Conservation (phyloP, 2,329 filamentous ascomycete species). For the Penicillium corylophilum region DNA sequence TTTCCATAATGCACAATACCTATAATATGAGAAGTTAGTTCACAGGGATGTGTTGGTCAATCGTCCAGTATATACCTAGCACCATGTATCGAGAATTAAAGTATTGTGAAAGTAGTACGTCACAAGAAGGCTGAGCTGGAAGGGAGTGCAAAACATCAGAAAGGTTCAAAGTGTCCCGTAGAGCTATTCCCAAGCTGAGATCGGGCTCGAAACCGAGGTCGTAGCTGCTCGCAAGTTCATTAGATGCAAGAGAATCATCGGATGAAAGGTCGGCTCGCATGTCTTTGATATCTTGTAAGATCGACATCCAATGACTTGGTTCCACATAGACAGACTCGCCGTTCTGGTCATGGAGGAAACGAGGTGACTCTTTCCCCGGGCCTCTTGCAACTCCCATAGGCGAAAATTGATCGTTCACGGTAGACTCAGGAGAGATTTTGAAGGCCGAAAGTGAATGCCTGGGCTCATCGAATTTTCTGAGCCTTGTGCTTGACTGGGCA, state of each 20-base stretch:
- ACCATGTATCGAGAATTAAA: conserved; percentile 15
- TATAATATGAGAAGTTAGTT: background rate
- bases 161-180: background rate
- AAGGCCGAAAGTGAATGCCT: background rate
- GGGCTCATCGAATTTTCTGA: background rate
- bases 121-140: conserved; percentile 6
- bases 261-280: conserved; percentile 6
- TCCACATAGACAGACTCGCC: conserved; percentile 5
- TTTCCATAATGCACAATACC: conserved; percentile 15
- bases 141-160: conserved; percentile 4
- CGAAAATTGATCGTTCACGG: background rate
- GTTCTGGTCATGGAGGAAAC: background rate
- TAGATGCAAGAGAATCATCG: background rate
- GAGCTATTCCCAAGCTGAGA: background rate
- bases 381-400: background rate
- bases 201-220: background rate
- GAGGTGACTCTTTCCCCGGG: background rate
- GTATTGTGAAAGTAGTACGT: conserved; percentile 11
- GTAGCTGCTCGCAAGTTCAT: background rate
- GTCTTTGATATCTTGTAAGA: conserved; percentile 12
- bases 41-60: background rate
- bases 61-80: conserved; percentile 2
- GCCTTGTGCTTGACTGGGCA: background rate
- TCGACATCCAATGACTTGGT: conserved; percentile 13
- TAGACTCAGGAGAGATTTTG: background rate